These are phyloP conservation scores for Diaporthe ampelina DNA, from an alignment of 2,329 filamentous ascomycete genomes.

Conservation along the genomic window DNA sequence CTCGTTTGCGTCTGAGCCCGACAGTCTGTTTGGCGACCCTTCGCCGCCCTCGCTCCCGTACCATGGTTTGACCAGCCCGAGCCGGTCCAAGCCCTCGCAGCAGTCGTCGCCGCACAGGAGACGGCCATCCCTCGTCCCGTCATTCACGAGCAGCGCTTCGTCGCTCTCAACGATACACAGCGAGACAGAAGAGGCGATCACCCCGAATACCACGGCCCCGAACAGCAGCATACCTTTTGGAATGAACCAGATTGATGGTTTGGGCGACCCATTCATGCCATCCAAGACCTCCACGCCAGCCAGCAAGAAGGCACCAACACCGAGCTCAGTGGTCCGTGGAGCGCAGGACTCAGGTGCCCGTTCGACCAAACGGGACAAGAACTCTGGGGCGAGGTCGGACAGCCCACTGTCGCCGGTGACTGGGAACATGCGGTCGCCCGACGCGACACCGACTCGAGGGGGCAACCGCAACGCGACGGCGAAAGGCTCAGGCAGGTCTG, in stretches of 20 bases:
- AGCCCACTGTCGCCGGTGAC: constrained; percentile 39
- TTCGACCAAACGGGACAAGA: constrained; percentile 9
- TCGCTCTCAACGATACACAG: constrained; percentile 71
- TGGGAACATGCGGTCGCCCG: constrained; percentile 37
- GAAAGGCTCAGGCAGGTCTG: neutral
- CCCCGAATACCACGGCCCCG: constrained; percentile 27
- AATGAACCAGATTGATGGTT: constrained; percentile 34
- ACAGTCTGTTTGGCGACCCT: constrained; percentile 58
- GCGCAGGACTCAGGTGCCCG: constrained; percentile 6
- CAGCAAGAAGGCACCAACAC: neutral
- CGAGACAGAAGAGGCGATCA: constrained; percentile 59
- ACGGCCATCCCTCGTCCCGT: constrained; percentile 45
- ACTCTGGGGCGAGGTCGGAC: constrained; percentile 7
- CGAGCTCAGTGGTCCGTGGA: neutral
- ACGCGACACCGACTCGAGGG: constrained; percentile 23
- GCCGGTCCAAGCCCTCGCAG: constrained; percentile 44
- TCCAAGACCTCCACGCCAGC: constrained; percentile 9
- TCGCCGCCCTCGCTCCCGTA: constrained; percentile 52
- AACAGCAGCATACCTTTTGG: constrained; percentile 34
- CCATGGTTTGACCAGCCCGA: constrained; percentile 60
- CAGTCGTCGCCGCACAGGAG: constrained; percentile 37
- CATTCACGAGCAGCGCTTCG: constrained; percentile 60
- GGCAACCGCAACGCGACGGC: neutral
- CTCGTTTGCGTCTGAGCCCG: constrained; percentile 54
- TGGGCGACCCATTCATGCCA: constrained; percentile 34